Evolutionary conservation across 306 rosid species (phyloP).

Genomic region (Astragalus membranaceus): DNA sequence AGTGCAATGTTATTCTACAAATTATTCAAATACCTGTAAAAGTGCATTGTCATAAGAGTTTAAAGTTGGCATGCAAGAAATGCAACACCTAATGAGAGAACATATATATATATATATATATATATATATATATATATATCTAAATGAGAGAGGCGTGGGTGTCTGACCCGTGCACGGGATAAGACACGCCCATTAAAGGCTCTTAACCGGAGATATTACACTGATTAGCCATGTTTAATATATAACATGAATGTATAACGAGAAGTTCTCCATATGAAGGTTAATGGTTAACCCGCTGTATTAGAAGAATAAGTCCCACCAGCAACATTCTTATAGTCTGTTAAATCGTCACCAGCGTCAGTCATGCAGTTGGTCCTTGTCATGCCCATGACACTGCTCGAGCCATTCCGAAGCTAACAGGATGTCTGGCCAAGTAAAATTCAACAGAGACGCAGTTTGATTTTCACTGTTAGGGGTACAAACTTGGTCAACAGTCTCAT

Average conservation of each 20-base stretch:
- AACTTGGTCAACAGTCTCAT: constrained; percentile 42
- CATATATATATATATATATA: too few species aligned
- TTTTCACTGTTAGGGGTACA: constrained; percentile 36
- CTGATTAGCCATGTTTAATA: constrained; percentile 14
- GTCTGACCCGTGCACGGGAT: not conserved
- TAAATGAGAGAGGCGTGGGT: constrained; percentile 2
- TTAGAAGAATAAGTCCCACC: constrained; percentile 37
- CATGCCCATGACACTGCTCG: constrained; percentile 34
- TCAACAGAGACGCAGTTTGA: constrained; percentile 16
- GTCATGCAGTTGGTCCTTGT: constrained; percentile 27
- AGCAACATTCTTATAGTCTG: constrained; percentile 35
- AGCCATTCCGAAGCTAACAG: constrained; percentile 54
- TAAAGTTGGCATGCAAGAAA: constrained; percentile 15
- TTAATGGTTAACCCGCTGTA: constrained; percentile 20
- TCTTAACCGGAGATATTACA: constrained; percentile 4
- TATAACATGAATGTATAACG: constrained; percentile 9
- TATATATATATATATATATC: too few species aligned
- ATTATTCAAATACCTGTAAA: constrained; percentile 25
- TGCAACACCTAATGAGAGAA: constrained; percentile 18
- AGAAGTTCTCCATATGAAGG: constrained; percentile 28
- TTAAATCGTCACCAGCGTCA: constrained; percentile 39
- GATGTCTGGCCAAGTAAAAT: constrained; percentile 47
- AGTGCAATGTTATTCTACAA: constrained; percentile 29
- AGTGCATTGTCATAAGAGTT: constrained; percentile 19
- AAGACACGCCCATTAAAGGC: constrained; percentile 8